A percentile compares a stretch with the other conserved stretches of the same genome.
Conservation (phyloP, 805 yeast genomes). For the Cyberlindnera euphorbiiphila region DNA sequence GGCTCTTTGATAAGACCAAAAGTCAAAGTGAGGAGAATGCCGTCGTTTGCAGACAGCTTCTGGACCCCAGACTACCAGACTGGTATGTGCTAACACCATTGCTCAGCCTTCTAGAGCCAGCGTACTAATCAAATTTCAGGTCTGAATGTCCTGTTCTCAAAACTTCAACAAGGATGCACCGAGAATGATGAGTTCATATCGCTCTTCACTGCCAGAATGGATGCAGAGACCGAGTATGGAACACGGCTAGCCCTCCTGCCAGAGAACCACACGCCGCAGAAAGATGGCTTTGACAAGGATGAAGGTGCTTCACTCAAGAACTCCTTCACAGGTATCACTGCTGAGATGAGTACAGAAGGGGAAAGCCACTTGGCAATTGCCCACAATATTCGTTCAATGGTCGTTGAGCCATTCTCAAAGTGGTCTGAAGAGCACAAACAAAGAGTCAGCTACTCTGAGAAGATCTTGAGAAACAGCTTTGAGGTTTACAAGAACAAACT, state of each 20-base stretch:
- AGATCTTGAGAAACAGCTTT: slow-evolving; percentile 46
- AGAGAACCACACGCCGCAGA: slow-evolving; percentile 33
- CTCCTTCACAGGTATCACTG: slow-evolving; percentile 54
- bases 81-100: no score
- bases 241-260: slow-evolving; percentile 42
- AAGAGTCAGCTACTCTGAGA: slow-evolving; percentile 59
- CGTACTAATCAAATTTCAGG: no score
- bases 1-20: no score
- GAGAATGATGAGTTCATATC: slow-evolving; percentile 69
- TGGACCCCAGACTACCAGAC: slow-evolving; percentile 67
- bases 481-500: slow-evolving; percentile 47
- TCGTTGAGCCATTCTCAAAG: slow-evolving; percentile 63
- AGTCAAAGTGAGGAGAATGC: slow-evolving; percentile 27
- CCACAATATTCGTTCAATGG: slow-evolving; percentile 52
- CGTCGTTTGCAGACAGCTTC: slow-evolving; percentile 69
- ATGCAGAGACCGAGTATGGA: slow-evolving; percentile 67
- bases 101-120: no score
- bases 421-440: slow-evolving; percentile 75
- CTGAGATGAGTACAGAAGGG: slow-evolving; percentile 56
- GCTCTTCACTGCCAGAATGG: slow-evolving; percentile 66
- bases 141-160: slow-evolving; percentile 45
- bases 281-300: slow-evolving; percentile 44
- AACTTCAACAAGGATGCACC: slow-evolving; percentile 55
- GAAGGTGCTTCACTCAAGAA: slow-evolving; percentile 65
- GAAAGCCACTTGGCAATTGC: slow-evolving; percentile 58